These are phyloP conservation scores for Yamadazyma endophytica DNA, from an alignment of 805 yeast species.

Conservation along the genomic window DNA sequence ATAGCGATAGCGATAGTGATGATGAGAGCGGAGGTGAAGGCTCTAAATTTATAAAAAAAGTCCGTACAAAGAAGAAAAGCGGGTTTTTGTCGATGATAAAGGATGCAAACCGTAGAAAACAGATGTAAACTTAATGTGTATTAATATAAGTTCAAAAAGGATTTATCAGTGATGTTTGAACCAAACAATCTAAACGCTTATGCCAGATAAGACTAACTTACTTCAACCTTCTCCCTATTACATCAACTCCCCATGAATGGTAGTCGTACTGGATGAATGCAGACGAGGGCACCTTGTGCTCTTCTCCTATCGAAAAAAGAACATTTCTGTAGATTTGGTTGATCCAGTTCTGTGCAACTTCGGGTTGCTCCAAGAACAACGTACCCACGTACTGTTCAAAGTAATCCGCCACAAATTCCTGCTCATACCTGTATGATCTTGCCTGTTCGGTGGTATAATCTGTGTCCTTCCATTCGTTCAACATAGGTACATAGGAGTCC, in stretches of 20 bases:
- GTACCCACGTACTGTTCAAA: conserved; percentile 43
- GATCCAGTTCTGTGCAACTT: conserved; percentile 30
- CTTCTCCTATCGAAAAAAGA: conserved; percentile 22
- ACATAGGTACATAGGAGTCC: conserved; percentile 25
- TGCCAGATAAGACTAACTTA: conserved; percentile 2
- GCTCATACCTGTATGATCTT: conserved; percentile 25
- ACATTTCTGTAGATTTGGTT: conserved; percentile 26
- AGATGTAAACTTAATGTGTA: conserved; percentile 1
- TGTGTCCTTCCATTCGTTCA: conserved; percentile 12
- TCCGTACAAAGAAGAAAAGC: conserved; percentile 20
- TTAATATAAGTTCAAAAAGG: too few relatives aligned
- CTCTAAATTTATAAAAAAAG: conserved; percentile 14
- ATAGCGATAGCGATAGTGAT: conserved; percentile 8
- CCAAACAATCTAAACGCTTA: too few relatives aligned
- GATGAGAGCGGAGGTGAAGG: conserved; percentile 7
- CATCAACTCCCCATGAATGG: conserved; percentile 21
- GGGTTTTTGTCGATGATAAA: conserved; percentile 29
- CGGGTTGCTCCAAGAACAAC: conserved; percentile 33
- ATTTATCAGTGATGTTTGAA: too few relatives aligned
- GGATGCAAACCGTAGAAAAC: too few relatives aligned
- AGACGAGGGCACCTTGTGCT: conserved; percentile 10
- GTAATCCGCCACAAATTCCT: conserved; percentile 39
- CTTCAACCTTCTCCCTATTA: conserved; percentile 27
- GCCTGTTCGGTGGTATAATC: conserved; percentile 8
- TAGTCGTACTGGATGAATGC: conserved; percentile 11